Percentiles rank a stretch among this genome's conserved stretches.
These are phyloP conservation scores for Tieghemostelium lacteum DNA, from an alignment of 78 protist genomes.

Conservation along the genomic window DNA sequence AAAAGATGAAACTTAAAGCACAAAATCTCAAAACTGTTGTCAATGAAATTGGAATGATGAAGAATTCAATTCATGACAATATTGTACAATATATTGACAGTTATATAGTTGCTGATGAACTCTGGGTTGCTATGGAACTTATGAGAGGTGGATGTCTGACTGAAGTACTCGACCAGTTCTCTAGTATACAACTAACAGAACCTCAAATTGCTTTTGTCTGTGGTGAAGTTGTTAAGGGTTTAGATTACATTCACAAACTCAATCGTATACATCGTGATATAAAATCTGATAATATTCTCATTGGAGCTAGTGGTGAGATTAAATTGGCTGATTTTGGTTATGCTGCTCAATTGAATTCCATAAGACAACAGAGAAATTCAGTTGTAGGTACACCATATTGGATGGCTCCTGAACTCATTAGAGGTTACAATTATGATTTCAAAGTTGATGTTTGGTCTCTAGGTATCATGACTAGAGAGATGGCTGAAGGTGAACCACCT, in stretches of 20 bases:
- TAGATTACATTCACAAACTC: constrained; percentile 71
- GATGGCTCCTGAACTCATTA: constrained; percentile 95
- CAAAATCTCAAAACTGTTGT: constrained; percentile 63
- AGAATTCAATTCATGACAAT: constrained; percentile 66
- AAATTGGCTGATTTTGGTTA: constrained; percentile 92
- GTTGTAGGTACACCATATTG: constrained; percentile 93
- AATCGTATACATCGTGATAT: constrained; percentile 91
- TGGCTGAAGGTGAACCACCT: constrained; percentile 96
- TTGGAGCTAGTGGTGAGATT: constrained; percentile 70
- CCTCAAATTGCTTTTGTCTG: constrained; percentile 76
- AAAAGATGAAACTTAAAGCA: constrained; percentile 82
- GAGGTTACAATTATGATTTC: constrained; percentile 88
- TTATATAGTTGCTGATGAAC: constrained; percentile 70
- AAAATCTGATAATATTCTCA: constrained; percentile 84
- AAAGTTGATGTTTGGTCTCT: constrained; percentile 94
- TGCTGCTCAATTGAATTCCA: constrained; percentile 76
- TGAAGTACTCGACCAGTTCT: constrained; percentile 81
- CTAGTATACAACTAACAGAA: constrained; percentile 73
- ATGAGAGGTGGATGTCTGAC: constrained; percentile 87
- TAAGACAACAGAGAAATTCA: constrained; percentile 72
- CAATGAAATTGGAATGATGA: constrained; percentile 87
- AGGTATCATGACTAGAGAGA: constrained; percentile 94
- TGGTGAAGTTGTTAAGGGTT: constrained; percentile 51
- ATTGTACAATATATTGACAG: constrained; percentile 84
- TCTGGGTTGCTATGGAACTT: constrained; percentile 87